Base-by-base conservation (phyloP, 306 rosid genomes). In the Cucurbita ficifolia region DNA sequence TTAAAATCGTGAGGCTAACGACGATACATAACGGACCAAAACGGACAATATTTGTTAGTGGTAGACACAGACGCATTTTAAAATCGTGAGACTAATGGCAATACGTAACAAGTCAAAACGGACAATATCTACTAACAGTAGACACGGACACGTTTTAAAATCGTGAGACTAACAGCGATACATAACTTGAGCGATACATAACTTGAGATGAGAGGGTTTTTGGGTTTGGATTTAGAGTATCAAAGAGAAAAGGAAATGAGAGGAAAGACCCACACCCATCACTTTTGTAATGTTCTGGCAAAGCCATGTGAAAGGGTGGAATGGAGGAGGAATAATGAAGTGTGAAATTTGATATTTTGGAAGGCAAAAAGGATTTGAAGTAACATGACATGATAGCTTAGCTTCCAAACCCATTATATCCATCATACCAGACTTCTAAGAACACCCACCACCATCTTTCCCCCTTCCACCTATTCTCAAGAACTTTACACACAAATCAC, bases 331-430 rank as follows among this genome's bases (percentile, higher is more conserved):
- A 29, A 29, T 29, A 39, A 63, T 63, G 70, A 63, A 63, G 1
- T 9, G 7, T 63, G 50, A 39, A 18, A 63, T 8, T 39, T 63
- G 70, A 39, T n/a, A 3, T 39, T 38, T n/a, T 63, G 70, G 49
- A 63, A 63, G 70, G 70, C 70, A 63, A 38, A n/a, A 63, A 63
- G 70, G 50, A 39, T 39, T 8, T 63, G 70, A 38, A 63, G 50
- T 39, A 63, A 63, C 70, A 63, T 39, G 70, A 63, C 50, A 62
- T 62, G 69, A 61, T 61, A 36, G 68, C 68, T 61, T 36, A 61
- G 68, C 68, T 61, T 61, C 21, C 46, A 61, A 61, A 36, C 42
- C 39, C 63, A 57, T 57, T 12, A 24, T 57, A n/a, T n/a, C n/a
- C n/a, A n/a, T 35, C 59, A 54, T 6, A 19, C 59, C 6, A 53